These are phyloP conservation scores for Pythium folliculosum DNA, from an alignment of 352 stramenopile species.

Conservation along the genomic window DNA sequence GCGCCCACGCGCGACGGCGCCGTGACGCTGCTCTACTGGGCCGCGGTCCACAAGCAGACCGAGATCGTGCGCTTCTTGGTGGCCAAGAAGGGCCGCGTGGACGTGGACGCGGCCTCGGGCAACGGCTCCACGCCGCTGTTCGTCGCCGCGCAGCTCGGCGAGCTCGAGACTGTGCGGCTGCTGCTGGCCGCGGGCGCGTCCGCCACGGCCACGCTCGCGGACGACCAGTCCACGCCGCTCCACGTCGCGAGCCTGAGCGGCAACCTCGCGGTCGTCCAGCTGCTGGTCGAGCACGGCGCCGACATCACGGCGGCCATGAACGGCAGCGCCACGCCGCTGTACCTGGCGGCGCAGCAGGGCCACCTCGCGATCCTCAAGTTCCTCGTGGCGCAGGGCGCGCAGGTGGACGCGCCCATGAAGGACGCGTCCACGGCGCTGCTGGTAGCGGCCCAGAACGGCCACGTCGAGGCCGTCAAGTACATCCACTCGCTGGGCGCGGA, in stretches of 20 bases:
- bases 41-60: slow-evolving; percentile 30
- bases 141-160: slow-evolving; percentile 61
- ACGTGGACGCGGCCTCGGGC: slow-evolving; percentile 23
- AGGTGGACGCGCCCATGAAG: slow-evolving; percentile 28
- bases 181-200: slow-evolving; percentile 61
- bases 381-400: slow-evolving; percentile 23
- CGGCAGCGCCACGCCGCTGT: slow-evolving; percentile 39
- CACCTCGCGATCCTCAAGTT: slow-evolving; percentile 27
- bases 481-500: slow-evolving; percentile 24
- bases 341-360: slow-evolving; percentile 37
- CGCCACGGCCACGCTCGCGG: slow-evolving; percentile 34
- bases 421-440: slow-evolving; percentile 29
- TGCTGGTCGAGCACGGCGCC: slow-evolving; percentile 29
- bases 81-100: slow-evolving; percentile 13
- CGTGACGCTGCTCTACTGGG: slow-evolving; percentile 35
- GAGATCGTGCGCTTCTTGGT: slow-evolving; percentile 32
- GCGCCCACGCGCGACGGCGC: slow-evolving; percentile 26
- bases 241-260: slow-evolving; percentile 28
- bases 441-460: slow-evolving; percentile 33
- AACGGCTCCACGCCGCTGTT: slow-evolving; percentile 41
- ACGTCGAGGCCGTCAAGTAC: slow-evolving; percentile 26
- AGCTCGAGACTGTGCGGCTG: slow-evolving; percentile 61
- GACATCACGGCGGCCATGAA: slow-evolving; percentile 28
- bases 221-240: slow-evolving; percentile 28
- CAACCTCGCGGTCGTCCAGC: slow-evolving; percentile 24